Conservation (phyloP, 495 filamentous ascomycete genomes). For the Penicillium samsonianum region DNA sequence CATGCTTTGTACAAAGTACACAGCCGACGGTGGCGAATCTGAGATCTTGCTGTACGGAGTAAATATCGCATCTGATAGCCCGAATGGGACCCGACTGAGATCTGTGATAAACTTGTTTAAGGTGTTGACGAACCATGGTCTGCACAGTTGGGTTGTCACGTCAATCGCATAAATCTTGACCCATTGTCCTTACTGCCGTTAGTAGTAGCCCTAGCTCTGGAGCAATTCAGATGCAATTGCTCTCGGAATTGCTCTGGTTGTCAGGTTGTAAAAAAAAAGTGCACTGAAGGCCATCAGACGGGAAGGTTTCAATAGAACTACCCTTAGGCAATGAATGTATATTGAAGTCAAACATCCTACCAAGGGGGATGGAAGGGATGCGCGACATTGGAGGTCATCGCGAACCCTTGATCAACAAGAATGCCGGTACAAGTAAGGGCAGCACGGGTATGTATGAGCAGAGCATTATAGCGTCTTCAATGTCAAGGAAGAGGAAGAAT, state of each 20-base stretch:
- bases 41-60: neutral
- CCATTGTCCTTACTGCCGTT: neutral
- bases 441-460: conserved; percentile 23
- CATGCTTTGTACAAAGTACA: conserved; percentile 5
- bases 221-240: neutral
- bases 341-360: conserved; percentile 19
- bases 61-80: conserved; percentile 7
- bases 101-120: neutral
- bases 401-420: conserved; percentile 32
- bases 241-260: neutral
- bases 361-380: conserved; percentile 32
- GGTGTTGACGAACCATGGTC: neutral
- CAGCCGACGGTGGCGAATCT: conserved; percentile 23
- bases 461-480: neutral
- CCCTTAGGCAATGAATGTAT: conserved; percentile 23
- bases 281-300: neutral
- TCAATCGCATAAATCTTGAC: neutral
- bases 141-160: neutral
- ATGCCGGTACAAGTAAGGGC: conserved; percentile 33
- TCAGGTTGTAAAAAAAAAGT: neutral
- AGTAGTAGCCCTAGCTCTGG: neutral
- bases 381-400: conserved; percentile 34
- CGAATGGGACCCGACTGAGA: neutral
- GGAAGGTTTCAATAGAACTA: conserved; percentile 14
- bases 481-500: conserved; percentile 3